Evolutionary conservation across 2,329 filamentous ascomycete genomes (phyloP).

Genomic region (Fusarium pseudograminearum): DNA sequence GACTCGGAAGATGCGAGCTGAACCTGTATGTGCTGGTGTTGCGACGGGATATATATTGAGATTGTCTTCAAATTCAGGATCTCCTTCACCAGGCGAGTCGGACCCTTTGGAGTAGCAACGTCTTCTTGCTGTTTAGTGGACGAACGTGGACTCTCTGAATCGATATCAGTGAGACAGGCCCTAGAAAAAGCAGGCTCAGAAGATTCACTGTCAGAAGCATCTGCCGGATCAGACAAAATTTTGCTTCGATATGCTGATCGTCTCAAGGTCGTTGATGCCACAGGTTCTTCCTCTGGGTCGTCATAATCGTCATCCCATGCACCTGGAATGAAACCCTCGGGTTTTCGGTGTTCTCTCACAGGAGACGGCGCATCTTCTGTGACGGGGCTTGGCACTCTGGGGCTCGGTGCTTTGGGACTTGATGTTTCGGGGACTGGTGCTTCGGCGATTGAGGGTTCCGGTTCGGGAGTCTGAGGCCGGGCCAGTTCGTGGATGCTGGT

Average conservation of each 20-base stretch:
- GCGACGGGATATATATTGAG: slow-evolving; percentile 67
- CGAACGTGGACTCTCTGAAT: slow-evolving; percentile 22
- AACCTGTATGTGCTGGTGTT: slow-evolving; percentile 59
- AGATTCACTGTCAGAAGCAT: slow-evolving; percentile 41
- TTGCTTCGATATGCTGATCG: slow-evolving; percentile 22
- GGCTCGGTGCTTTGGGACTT: neutral
- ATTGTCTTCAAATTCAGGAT: slow-evolving; percentile 63
- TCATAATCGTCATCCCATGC: slow-evolving; percentile 61
- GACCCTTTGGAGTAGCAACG: slow-evolving; percentile 63
- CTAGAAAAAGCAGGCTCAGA: slow-evolving; percentile 50
- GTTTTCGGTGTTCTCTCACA: slow-evolving; percentile 14
- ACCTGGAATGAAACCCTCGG: slow-evolving; percentile 60
- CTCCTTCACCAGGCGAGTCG: slow-evolving; percentile 68
- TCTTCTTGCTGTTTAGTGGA: slow-evolving; percentile 53
- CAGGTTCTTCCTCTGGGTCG: slow-evolving; percentile 25
- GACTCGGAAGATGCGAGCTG: slow-evolving; percentile 49
- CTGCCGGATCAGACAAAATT: slow-evolving; percentile 6
- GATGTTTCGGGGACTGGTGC: slow-evolving; percentile 1
- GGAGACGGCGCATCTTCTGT: neutral
- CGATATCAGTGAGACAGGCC: slow-evolving; percentile 38
- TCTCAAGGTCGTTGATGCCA: slow-evolving; percentile 14
- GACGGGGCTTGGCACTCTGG: slow-evolving; percentile 10
- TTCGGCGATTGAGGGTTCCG: slow-evolving; percentile 1
- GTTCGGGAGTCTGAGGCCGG: neutral
- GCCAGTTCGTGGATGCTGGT: slow-evolving; percentile 1